phyloP scores from a whole-genome alignment of 1,139 yeast species.

The Protomyces gravidus region DNA sequence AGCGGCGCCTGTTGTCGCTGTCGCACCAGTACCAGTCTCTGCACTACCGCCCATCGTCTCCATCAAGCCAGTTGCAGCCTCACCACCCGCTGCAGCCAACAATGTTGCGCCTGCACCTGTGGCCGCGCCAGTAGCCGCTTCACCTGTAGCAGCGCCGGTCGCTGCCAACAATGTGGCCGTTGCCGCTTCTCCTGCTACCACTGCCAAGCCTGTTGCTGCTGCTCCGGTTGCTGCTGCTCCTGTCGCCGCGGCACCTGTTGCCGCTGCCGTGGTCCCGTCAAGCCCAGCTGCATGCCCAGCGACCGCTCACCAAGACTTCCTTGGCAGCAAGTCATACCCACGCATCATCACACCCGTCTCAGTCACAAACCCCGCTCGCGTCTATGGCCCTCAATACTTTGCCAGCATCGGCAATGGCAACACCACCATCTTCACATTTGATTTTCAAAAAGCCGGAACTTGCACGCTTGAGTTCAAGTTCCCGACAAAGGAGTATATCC shows the following conservation, averaged over 20 bases:
- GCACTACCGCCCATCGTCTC: neutral
- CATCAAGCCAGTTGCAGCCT: neutral
- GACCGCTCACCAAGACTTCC: slow-evolving; percentile 9
- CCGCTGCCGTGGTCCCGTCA: neutral
- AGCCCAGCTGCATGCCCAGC: slow-evolving; percentile 21
- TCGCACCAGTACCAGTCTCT: slow-evolving; percentile 2
- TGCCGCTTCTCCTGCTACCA: neutral
- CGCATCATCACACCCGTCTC: slow-evolving; percentile 26
- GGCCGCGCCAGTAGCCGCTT: neutral
- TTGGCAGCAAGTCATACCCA: slow-evolving; percentile 20
- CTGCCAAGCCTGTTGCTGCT: neutral
- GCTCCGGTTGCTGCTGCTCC: neutral
- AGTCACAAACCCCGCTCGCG: slow-evolving; percentile 5
- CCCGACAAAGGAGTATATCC: slow-evolving; percentile 22
- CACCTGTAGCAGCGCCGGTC: neutral
- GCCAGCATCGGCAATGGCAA: slow-evolving; percentile 25
- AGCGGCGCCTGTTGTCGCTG: neutral
- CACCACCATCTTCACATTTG: slow-evolving; percentile 24
- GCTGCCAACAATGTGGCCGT: neutral
- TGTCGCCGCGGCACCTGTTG: slow-evolving; percentile 1
- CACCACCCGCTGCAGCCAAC: no score
- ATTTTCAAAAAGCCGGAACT: slow-evolving; percentile 17
- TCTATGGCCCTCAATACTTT: slow-evolving; percentile 27
- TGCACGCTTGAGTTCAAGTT: slow-evolving; percentile 24
- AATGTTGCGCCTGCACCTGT: neutral